A percentile compares a stretch with the other conserved stretches of the same genome.
Evolutionary conservation across 2,329 filamentous ascomycete genomes (phyloP).

Genomic region (Colletotrichum sp.): DNA sequence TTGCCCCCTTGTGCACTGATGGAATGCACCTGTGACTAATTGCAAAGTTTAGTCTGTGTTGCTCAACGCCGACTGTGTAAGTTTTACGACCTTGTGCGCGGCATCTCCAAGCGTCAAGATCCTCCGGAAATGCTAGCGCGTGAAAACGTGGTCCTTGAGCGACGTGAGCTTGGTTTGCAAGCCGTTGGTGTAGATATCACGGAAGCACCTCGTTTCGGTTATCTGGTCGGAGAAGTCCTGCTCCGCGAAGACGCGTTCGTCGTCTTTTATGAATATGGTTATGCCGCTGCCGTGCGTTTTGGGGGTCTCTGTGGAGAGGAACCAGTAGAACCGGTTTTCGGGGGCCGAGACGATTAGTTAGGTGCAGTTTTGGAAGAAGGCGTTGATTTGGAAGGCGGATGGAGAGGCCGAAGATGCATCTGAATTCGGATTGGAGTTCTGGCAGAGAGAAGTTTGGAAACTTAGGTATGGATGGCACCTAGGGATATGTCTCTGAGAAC

Average conservation of each 20-base stretch:
- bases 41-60: too few species aligned
- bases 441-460: too few species aligned
- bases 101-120: conserved; percentile 43
- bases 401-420: conserved; percentile 42
- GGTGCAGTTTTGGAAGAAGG: background rate
- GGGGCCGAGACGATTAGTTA: conserved; percentile 13
- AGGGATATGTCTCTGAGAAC: too few species aligned
- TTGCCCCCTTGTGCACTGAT: too few species aligned
- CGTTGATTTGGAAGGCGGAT: conserved; percentile 9
- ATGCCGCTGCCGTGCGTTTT: conserved; percentile 30
- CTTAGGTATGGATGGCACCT: too few species aligned
- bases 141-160: too few species aligned
- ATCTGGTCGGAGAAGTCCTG: conserved; percentile 14
- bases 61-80: too few species aligned
- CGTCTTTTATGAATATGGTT: conserved; percentile 33
- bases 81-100: too few species aligned
- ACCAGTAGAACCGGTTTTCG: conserved; percentile 35
- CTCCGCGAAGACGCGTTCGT: conserved; percentile 30
- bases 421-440: too few species aligned
- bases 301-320: conserved; percentile 32
- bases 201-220: conserved; percentile 28
- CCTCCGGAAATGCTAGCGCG: conserved; percentile 40
- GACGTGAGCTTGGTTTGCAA: too few species aligned
- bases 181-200: conserved; percentile 30
- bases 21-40: too few species aligned